Conservation (phyloP, 371 early-diverging fungal species). For the Fennellomyces sp. region DNA sequence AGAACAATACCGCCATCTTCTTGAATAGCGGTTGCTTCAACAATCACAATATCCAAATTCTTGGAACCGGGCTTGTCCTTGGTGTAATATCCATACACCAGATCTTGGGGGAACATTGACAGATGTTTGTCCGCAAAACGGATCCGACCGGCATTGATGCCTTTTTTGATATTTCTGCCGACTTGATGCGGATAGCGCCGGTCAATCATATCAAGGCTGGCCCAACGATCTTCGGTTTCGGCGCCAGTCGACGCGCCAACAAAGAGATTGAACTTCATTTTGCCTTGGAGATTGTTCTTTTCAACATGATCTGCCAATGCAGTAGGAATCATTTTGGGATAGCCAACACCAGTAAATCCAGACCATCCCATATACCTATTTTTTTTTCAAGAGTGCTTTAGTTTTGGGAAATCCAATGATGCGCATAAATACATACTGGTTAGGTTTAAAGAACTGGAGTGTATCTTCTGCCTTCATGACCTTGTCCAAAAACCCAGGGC, state of each 20-base stretch:
- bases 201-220: conserved; percentile 52
- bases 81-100: conserved; percentile 51
- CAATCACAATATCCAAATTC: conserved; percentile 47
- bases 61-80: conserved; percentile 49
- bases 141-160: conserved; percentile 55
- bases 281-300: conserved; percentile 52
- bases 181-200: conserved; percentile 62
- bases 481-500: conserved; percentile 49
- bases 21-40: conserved; percentile 59
- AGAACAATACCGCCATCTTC: conserved; percentile 59
- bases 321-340: conserved; percentile 55
- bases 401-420: background rate
- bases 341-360: conserved; percentile 58
- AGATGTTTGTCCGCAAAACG: conserved; percentile 63
- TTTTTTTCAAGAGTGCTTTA: background rate
- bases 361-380: conserved; percentile 53
- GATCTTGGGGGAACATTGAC: conserved; percentile 59
- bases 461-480: conserved; percentile 52
- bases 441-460: conserved; percentile 47
- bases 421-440: conserved; percentile 43
- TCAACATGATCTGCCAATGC: conserved; percentile 57
- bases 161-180: conserved; percentile 55
- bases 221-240: conserved; percentile 55
- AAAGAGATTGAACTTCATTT: conserved; percentile 57
- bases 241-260: conserved; percentile 57